Evolutionary conservation across 345 rosid genomes (phyloP).

Genomic region (Pugionium dolabratum): DNA sequence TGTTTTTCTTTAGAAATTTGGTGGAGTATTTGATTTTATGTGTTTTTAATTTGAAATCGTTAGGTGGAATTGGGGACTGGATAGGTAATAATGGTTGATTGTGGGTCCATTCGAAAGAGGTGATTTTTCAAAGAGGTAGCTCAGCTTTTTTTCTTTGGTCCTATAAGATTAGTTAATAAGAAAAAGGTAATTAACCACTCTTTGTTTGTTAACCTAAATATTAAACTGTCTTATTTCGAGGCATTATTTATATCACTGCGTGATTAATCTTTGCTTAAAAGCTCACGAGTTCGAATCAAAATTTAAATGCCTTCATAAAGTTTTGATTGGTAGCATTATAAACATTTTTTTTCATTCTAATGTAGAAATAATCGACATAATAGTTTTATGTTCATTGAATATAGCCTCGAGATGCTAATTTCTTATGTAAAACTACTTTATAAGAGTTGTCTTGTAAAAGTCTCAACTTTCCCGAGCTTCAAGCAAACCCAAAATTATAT

Average conservation of each 20-base stretch:
- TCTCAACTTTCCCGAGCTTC: conserved; percentile 41
- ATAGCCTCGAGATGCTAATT: conserved; percentile 40
- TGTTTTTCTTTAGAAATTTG: conserved; percentile 28
- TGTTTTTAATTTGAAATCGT: conserved; percentile 33
- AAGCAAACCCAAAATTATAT: conserved; percentile 39
- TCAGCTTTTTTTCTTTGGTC: conserved; percentile 27
- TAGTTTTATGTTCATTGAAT: conserved; percentile 22
- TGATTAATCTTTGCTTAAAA: conserved; percentile 5
- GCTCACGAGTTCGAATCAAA: conserved; percentile 18
- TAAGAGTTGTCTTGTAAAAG: conserved; percentile 30
- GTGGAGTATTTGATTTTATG: not conserved
- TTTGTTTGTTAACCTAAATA: too few relatives aligned
- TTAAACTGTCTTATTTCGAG: not conserved
- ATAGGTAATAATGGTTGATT: conserved; percentile 41
- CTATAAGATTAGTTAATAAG: conserved; percentile 27
- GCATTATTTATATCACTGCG: conserved; percentile 4
- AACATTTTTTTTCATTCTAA: conserved; percentile 6
- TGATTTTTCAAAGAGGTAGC: conserved; percentile 40
- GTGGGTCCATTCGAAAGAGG: conserved; percentile 38
- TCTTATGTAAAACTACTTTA: conserved; percentile 29
- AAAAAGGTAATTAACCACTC: conserved; percentile 13
- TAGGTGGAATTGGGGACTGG: conserved; percentile 36
- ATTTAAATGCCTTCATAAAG: not conserved
- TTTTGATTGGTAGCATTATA: conserved; percentile 13
- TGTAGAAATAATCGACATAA: conserved; percentile 9